phyloP scores from a whole-genome alignment of 495 filamentous ascomycete species.

The Neurospora africana region DNA sequence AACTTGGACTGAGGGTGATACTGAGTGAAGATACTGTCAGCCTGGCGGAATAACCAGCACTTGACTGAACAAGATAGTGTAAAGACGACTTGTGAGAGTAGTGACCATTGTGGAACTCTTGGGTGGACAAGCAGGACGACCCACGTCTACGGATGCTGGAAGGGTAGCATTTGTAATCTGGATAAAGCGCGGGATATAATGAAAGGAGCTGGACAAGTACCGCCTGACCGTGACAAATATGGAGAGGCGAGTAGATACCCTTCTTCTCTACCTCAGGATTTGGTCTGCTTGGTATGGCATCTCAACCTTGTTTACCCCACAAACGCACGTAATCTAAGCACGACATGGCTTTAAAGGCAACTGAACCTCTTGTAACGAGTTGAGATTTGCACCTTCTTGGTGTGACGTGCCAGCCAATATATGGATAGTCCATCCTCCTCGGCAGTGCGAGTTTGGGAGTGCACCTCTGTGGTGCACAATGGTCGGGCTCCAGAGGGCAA shows the following conservation, averaged over 20 bases:
- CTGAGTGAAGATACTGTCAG: constrained; percentile 13
- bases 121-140: constrained; percentile 1
- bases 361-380: constrained; percentile 2
- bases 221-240: constrained; percentile 1
- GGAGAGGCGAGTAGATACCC: neutral
- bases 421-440: neutral
- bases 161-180: constrained; percentile 23
- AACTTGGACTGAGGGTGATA: constrained; percentile 5
- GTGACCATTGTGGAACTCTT: constrained; percentile 8
- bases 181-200: constrained; percentile 22
- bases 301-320: constrained; percentile 17
- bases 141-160: constrained; percentile 4
- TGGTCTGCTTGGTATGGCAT: neutral
- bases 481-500: neutral
- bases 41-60: constrained; percentile 22
- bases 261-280: neutral
- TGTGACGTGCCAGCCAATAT: neutral
- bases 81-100: constrained; percentile 1
- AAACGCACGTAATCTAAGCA: constrained; percentile 27
- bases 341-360: constrained; percentile 9
- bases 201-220: neutral
- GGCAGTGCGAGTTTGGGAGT: neutral
- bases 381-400: neutral
- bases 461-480: neutral
- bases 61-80: constrained; percentile 5